These are phyloP conservation scores for Camellia sinensis DNA, from an alignment of 148 eudicot genomes.

Conservation along the genomic window DNA sequence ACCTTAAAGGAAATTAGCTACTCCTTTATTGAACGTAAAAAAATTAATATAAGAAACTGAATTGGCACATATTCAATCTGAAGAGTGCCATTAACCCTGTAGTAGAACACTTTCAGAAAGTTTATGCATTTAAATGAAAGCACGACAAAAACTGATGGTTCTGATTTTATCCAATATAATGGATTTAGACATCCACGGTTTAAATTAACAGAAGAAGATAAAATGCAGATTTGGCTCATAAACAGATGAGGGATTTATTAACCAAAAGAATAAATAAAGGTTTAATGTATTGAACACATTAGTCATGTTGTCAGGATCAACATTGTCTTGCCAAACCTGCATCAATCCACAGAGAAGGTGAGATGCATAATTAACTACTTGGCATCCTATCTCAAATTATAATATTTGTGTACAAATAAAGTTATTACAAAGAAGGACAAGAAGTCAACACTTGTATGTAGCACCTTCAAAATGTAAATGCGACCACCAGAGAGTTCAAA, in stretches of 20 bases:
- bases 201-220: not conserved
- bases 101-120: not conserved
- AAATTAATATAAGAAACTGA: not conserved
- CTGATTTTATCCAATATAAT: not conserved
- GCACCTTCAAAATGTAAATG: not conserved
- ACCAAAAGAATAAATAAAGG: not conserved
- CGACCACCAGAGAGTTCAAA: not conserved
- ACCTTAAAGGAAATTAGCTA: not conserved
- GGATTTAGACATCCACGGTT: not conserved
- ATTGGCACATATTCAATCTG: not conserved
- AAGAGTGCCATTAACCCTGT: not conserved
- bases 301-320: conserved; percentile 92
- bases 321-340: conserved; percentile 85
- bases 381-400: not conserved
- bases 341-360: conserved; percentile 15
- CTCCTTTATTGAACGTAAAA: not conserved
- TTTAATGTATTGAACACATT: conserved; percentile 56
- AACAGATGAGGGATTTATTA: not conserved
- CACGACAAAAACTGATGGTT: not conserved
- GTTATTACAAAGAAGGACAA: not conserved
- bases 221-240: not conserved
- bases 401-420: not conserved
- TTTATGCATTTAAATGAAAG: not conserved
- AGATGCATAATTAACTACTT: conserved; percentile 8
- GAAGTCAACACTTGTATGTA: not conserved